Base-by-base conservation (phyloP, 208 protist genomes). In the Leishmania arabica region DNA sequence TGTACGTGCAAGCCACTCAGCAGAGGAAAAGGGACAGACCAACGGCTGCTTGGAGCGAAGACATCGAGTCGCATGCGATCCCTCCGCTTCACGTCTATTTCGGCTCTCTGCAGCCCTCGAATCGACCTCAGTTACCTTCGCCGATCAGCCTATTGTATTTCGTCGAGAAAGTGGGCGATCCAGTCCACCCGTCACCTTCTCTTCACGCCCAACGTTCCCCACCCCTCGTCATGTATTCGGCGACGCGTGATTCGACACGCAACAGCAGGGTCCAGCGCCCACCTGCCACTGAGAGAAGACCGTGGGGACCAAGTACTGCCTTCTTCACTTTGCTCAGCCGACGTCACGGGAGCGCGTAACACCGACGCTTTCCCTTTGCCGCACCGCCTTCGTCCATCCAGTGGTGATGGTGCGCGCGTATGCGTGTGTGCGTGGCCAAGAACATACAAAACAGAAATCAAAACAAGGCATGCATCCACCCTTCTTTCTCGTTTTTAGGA, bases 361-460 rank as follows among this genome's bases (percentile, higher is more conserved):
- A 72, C 37, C 68, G 68, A 19, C 68, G 68, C 68, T 27, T 4
- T 8, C 42, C 42, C 68, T 9, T 15, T n/a, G 42, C 27, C 15
- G 68, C 68, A 15, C 68, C 42, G 45, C 68, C 11, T 49, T 49
- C 42, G 42, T 53, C 6, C 9, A 51, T 51, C 45, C 68, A 34
- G 42, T 27, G 42, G 19, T 51, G 42, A 42, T 34, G 68, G 21
- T 15, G 24, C 68, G 17, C 68, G 68, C 24, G 49, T 58, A 3
- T n/a, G 66, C 24, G 6, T 62, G 40, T 31, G 13, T 7, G 19
- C 27, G 45, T 37, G 27, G 45, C 27, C 40, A 53, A 37, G 54
- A 77, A 78, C 37, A 83, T 65, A 72, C 68, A 73, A 53, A 70
- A 84, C 37, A 62, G n/a, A 74, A 81, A 80, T 76, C 3, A 76